Evolutionary conservation across 2,329 filamentous ascomycete species (phyloP), one percentile per base, ranked within the genome.

Genomic region (Coccinonectria pachysandricola): DNA sequence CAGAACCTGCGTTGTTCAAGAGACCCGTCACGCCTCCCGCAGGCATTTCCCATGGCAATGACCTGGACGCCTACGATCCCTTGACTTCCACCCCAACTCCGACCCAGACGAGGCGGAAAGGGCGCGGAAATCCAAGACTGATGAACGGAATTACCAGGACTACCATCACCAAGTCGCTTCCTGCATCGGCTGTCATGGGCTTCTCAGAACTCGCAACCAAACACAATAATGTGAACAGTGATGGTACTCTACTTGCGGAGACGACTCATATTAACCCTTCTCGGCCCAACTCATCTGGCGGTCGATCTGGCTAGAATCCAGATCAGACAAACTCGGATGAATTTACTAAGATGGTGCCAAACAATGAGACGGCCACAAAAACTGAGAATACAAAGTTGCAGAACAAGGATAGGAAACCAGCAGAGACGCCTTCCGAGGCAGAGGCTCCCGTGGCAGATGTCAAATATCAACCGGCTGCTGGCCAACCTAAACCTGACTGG

Each of bases 301-400:
- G 21, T n/a, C 23, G 23, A 24, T 29, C 41, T 43, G 41, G 21
- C 32, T 46, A 45, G 39, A 24, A 43, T 35, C 13, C 38, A 37
- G 39, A 27, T 22, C 28, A 34, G 27, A 31, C 26, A 28, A 34
- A 15, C 12, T 12, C 8, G 14, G 24, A 17, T 12, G 11, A 8
- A n/a, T n/a, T n/a, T n/a, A n/a, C n/a, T n/a, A n/a, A n/a, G n/a
- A n/a, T n/a, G n/a, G n/a, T n/a, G n/a, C n/a, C n/a, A n/a, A n/a
- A n/a, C n/a, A n/a, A n/a, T n/a, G n/a, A n/a, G n/a, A n/a, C n/a
- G n/a, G n/a, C n/a, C n/a, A n/a, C n/a, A n/a, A n/a, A n/a, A n/a
- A n/a, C n/a, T n/a, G 16, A 23, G 11, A 19, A 15, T 3, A 6
- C 5, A 5, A 12, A 15, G 10, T 13, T 11, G 10, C 14, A n/a